Evolutionary conservation across 1,284 basidiomycete genomes (phyloP).

Genomic region (Ceratobasidium papillatum): DNA sequence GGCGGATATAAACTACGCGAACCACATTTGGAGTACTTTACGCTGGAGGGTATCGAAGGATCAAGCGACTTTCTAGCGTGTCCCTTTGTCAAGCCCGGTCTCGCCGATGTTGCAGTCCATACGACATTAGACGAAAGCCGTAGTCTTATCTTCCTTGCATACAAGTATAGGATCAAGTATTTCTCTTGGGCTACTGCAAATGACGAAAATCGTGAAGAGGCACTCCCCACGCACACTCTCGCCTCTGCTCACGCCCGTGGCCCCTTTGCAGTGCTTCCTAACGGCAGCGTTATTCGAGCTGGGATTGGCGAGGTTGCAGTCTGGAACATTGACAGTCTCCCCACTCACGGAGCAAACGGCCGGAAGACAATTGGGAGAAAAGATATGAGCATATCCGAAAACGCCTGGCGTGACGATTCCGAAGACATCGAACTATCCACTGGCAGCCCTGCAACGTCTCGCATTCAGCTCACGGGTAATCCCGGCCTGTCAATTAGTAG

Average conservation of each 20-base stretch:
- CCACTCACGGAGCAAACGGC: conserved; percentile 19
- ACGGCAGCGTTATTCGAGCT: conserved; percentile 25
- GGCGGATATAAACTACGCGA: conserved; percentile 16
- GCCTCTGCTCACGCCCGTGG: background rate
- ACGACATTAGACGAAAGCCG: conserved; percentile 7
- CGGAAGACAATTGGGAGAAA: conserved; percentile 3
- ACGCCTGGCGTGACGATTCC: conserved; percentile 1
- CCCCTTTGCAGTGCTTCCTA: conserved; percentile 2
- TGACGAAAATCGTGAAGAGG: background rate
- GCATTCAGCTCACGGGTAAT: conserved; percentile 1
- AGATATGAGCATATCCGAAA: background rate
- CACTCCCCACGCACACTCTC: conserved; percentile 29
- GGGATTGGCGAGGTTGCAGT: conserved; percentile 8
- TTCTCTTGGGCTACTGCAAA: background rate
- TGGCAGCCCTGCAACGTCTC: background rate
- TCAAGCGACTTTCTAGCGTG: background rate
- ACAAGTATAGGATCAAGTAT: conserved; percentile 18
- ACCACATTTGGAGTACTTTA: background rate
- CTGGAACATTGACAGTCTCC: conserved; percentile 7
- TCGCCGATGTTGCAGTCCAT: conserved; percentile 1
- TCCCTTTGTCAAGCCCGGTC: background rate
- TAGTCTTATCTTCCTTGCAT: conserved; percentile 10
- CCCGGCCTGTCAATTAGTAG: background rate
- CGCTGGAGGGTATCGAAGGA: background rate
- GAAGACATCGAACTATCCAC: conserved; percentile 27